phyloP scores from a whole-genome alignment of 2,329 filamentous ascomycete genomes.

The Periconia macrospinosa region DNA sequence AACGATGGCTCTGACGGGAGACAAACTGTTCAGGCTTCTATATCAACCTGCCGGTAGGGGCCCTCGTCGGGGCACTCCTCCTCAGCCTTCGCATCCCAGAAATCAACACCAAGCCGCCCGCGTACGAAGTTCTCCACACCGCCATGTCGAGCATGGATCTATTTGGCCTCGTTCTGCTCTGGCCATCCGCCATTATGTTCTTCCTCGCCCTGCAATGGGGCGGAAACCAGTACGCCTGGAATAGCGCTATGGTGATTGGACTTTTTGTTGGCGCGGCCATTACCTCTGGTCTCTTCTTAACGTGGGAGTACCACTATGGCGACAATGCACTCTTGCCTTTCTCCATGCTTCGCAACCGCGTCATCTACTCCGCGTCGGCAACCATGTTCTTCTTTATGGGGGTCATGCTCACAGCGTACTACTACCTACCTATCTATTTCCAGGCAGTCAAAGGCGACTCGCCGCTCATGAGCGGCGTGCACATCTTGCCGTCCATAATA shows the following conservation, averaged over 20 bases:
- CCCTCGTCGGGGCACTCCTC: constrained; percentile 37
- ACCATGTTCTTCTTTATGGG: constrained; percentile 21
- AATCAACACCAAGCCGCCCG: too few relatives aligned
- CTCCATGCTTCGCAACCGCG: too few relatives aligned
- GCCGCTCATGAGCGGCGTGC: constrained; percentile 37
- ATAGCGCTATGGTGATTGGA: constrained; percentile 46
- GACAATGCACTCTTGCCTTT: constrained; percentile 45
- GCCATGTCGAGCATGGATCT: constrained; percentile 53
- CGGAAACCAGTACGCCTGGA: constrained; percentile 24
- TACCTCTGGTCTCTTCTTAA: constrained; percentile 38
- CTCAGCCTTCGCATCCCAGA: too few relatives aligned
- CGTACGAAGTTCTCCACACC: too few relatives aligned
- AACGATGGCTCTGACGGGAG: too few relatives aligned
- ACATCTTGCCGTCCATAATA: constrained; percentile 17
- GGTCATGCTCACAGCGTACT: constrained; percentile 40
- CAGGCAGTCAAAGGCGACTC: constrained; percentile 41
- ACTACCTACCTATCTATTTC: constrained; percentile 55
- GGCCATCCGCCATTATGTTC: background rate
- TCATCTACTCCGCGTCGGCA: too few relatives aligned
- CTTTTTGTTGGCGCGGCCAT: constrained; percentile 47
- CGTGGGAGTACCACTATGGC: constrained; percentile 39
- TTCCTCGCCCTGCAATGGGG: background rate
- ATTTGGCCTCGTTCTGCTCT: constrained; percentile 38
- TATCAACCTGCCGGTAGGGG: constrained; percentile 45
- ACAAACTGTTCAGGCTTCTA: constrained; percentile 43